A percentile compares a stretch with the other conserved stretches of the same genome.
These are phyloP conservation scores for Epichloe amarillans DNA, from an alignment of 2,329 filamentous ascomycete genomes.

Conservation along the genomic window DNA sequence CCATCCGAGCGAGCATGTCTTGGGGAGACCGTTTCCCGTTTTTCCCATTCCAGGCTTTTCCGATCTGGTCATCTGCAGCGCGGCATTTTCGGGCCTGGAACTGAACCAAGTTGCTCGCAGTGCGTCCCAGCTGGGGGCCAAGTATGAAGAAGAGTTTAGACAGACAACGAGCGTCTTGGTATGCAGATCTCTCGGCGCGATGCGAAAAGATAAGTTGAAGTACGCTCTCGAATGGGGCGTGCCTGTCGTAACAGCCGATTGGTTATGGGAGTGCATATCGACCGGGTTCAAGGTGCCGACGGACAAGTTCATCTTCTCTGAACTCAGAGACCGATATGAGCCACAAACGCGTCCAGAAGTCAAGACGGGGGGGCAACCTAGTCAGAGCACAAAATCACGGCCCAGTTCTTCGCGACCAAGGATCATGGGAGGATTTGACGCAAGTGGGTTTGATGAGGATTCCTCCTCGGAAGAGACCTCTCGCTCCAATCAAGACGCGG, in stretches of 20 bases:
- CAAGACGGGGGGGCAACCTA: conserved; percentile 5
- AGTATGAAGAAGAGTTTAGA: conserved; percentile 66
- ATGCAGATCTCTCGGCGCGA: conserved; percentile 43
- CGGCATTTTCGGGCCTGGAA: conserved; percentile 73
- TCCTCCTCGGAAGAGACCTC: conserved; percentile 11
- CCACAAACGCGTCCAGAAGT: not conserved
- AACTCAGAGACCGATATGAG: conserved; percentile 24
- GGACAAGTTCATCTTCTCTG: conserved; percentile 33
- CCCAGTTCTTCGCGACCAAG: conserved; percentile 8
- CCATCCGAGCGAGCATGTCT: conserved; percentile 53
- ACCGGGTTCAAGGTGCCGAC: conserved; percentile 35
- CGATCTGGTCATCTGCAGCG: conserved; percentile 61
- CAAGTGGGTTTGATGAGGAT: conserved; percentile 25
- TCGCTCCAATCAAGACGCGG: not conserved
- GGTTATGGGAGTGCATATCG: conserved; percentile 73
- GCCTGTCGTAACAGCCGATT: conserved; percentile 66
- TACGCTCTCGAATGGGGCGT: conserved; percentile 64
- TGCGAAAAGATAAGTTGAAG: conserved; percentile 63
- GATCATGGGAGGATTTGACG: conserved; percentile 21
- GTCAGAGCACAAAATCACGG: not conserved
- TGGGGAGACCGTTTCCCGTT: conserved; percentile 62
- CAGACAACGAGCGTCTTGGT: conserved; percentile 62
- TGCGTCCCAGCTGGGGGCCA: conserved; percentile 63
- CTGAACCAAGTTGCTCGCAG: conserved; percentile 72
- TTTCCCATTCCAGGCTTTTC: conserved; percentile 60